These are phyloP conservation scores for Amanita brunnescens DNA, from an alignment of 768 basidiomycete genomes.

Conservation along the genomic window DNA sequence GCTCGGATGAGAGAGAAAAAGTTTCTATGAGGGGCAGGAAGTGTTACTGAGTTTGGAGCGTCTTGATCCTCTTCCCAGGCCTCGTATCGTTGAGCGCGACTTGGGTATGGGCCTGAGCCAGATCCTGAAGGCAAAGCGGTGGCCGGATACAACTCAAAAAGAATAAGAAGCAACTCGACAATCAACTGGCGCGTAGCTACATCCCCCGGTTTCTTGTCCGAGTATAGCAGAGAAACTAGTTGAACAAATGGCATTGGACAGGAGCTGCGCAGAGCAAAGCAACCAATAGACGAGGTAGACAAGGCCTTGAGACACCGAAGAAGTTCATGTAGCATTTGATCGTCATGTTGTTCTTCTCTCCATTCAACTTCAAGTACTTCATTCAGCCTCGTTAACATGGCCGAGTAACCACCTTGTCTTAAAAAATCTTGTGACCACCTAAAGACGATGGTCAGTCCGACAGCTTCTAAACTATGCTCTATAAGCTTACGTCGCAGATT, in stretches of 20 bases:
- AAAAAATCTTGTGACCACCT: conserved; percentile 92
- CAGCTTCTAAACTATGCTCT: not conserved
- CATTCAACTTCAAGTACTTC: conserved; percentile 95
- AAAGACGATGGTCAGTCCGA: not conserved
- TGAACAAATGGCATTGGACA: conserved; percentile 85
- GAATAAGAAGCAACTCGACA: conserved; percentile 72
- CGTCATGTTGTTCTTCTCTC: conserved; percentile 99
- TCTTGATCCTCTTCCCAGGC: conserved; percentile 48
- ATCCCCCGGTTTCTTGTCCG: conserved; percentile 98
- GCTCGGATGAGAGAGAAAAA: conserved; percentile 69
- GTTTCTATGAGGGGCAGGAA: conserved; percentile 66
- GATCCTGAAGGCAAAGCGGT: conserved; percentile 52
- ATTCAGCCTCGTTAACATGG: conserved; percentile 73
- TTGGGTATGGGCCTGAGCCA: conserved; percentile 17
- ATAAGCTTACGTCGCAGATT: conserved; percentile 64
- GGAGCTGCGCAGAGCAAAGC: conserved; percentile 80
- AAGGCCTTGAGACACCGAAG: conserved; percentile 92
- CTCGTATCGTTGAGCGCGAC: conserved; percentile 32
- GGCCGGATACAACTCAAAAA: conserved; percentile 84
- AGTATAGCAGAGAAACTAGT: conserved; percentile 78
- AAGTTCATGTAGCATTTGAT: conserved; percentile 86
- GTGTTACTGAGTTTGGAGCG: conserved; percentile 36
- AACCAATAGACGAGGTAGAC: conserved; percentile 83
- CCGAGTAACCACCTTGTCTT: conserved; percentile 75
- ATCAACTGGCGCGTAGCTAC: conserved; percentile 86